A percentile compares a stretch with the other conserved stretches of the same genome.
Evolutionary conservation across 768 basidiomycete genomes (phyloP).

Genomic region (Tulasnella sp.): DNA sequence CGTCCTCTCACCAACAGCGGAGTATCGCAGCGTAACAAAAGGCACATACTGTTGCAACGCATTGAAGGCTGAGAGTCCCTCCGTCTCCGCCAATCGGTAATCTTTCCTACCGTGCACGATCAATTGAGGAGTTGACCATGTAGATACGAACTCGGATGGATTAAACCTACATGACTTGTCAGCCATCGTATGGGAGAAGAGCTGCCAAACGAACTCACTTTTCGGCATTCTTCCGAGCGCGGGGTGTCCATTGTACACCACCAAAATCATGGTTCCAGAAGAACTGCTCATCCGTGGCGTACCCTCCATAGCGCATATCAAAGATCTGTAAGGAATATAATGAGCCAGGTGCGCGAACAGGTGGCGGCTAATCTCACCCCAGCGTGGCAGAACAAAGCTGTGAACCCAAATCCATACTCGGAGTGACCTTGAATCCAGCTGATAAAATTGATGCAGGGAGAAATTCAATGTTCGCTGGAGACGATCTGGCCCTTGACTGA

Average conservation of each 20-base stretch:
- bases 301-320: constrained; percentile 69
- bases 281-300: constrained; percentile 77
- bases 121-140: constrained; percentile 80
- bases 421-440: constrained; percentile 96
- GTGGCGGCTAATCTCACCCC: constrained; percentile 43
- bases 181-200: neutral
- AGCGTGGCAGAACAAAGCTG: constrained; percentile 86
- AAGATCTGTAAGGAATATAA: constrained; percentile 43
- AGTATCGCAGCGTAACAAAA: no score
- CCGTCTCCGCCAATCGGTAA: constrained; percentile 75
- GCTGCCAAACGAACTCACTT: constrained; percentile 35
- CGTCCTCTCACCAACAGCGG: no score
- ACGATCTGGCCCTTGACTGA: no score
- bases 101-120: constrained; percentile 83
- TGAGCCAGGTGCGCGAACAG: neutral
- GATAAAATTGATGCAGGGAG: no score
- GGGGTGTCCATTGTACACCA: constrained; percentile 64
- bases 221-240: constrained; percentile 41
- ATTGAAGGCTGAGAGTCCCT: constrained; percentile 76
- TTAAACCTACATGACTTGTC: constrained; percentile 59
- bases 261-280: constrained; percentile 62
- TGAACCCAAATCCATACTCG: constrained; percentile 80
- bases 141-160: constrained; percentile 69
- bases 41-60: constrained; percentile 65
- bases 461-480: no score